These are phyloP conservation scores for Dryadomyces sulphureus DNA, from an alignment of 2,329 filamentous ascomycete genomes.

Conservation along the genomic window DNA sequence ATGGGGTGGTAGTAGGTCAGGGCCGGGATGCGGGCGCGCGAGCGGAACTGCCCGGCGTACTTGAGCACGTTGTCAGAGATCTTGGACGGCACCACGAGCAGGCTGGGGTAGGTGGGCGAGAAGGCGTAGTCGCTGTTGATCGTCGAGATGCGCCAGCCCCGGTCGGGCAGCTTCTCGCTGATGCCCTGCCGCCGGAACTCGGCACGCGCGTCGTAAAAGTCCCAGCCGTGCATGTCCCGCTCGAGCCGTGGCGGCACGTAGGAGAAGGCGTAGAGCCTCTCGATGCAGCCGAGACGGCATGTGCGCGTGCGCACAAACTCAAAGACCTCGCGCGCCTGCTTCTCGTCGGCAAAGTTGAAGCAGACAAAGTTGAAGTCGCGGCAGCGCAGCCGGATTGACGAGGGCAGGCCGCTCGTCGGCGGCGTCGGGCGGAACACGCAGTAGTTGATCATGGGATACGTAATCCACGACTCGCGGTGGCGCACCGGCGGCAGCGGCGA, in stretches of 20 bases:
- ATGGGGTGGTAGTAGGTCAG: conserved; percentile 90
- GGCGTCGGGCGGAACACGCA: conserved; percentile 67
- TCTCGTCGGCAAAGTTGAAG: conserved; percentile 69
- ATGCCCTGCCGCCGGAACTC: conserved; percentile 85
- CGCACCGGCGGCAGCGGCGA: conserved; percentile 12
- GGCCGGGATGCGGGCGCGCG: conserved; percentile 73
- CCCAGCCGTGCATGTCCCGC: conserved; percentile 63
- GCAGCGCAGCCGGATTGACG: conserved; percentile 74
- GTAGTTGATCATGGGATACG: conserved; percentile 78
- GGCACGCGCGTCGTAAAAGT: conserved; percentile 67
- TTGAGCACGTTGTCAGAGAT: conserved; percentile 98
- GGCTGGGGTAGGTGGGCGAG: conserved; percentile 78
- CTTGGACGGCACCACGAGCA: conserved; percentile 69
- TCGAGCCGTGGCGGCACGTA: conserved; percentile 66
- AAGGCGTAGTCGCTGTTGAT: conserved; percentile 87
- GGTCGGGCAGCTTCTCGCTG: conserved; percentile 60
- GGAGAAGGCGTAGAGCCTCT: conserved; percentile 81
- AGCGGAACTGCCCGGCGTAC: conserved; percentile 81
- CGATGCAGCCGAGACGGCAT: conserved; percentile 67
- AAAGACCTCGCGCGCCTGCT: conserved; percentile 67
- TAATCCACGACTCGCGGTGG: conserved; percentile 69
- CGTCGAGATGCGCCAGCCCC: conserved; percentile 75
- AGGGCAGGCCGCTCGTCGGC: conserved; percentile 51
- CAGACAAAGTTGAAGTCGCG: conserved; percentile 90
- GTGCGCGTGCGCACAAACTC: conserved; percentile 72